phyloP scores from a whole-genome alignment of 305 asterid species.

The Rubia tinctorum region DNA sequence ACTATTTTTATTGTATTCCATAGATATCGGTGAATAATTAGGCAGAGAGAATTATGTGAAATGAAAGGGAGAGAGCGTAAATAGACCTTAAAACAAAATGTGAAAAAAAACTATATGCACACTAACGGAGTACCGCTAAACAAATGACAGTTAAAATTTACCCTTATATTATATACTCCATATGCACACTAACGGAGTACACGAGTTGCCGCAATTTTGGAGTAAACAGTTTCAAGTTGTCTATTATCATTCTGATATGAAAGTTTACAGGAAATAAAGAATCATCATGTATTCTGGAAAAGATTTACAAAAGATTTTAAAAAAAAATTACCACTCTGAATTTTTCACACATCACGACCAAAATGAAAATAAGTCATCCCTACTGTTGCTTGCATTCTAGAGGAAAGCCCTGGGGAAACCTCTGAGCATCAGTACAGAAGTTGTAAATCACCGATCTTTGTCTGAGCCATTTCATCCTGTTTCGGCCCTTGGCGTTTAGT shows the following conservation, averaged over 20 bases:
- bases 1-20: too few species aligned
- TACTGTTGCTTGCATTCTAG: conserved; percentile 36
- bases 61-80: too few species aligned
- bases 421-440: conserved; percentile 40
- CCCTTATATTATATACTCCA: neutral
- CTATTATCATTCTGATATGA: neutral
- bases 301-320: neutral
- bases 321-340: neutral
- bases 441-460: conserved; percentile 42
- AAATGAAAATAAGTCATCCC: too few species aligned
- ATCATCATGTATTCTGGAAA: neutral
- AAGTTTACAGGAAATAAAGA: neutral
- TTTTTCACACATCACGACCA: too few species aligned
- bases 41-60: too few species aligned
- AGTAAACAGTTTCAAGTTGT: neutral
- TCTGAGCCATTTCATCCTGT: conserved; percentile 50
- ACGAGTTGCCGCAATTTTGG: too few species aligned
- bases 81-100: too few species aligned
- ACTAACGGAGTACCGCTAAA: too few species aligned
- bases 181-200: too few species aligned
- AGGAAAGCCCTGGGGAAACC: conserved; percentile 50
- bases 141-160: neutral
- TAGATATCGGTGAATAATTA: too few species aligned
- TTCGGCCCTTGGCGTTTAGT: conserved; percentile 38
- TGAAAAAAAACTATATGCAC: too few species aligned